Percentiles rank a stretch among this genome's conserved stretches.
phyloP scores from a whole-genome alignment of 2,329 filamentous ascomycete genomes.

The Dryadomyces quercus-mongolicae region DNA sequence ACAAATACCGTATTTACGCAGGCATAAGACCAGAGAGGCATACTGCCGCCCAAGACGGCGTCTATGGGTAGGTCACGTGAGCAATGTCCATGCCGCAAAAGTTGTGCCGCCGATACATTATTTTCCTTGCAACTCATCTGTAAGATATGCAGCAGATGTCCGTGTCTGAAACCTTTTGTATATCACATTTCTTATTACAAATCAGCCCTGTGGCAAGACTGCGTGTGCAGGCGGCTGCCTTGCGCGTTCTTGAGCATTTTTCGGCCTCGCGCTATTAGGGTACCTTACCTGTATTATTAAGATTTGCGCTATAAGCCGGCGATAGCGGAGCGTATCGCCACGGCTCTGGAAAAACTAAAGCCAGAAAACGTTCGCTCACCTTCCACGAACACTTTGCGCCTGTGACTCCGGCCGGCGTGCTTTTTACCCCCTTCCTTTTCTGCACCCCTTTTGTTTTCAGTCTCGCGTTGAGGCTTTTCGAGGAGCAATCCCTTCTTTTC shows the following conservation, averaged over 20 bases:
- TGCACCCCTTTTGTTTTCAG: not conserved
- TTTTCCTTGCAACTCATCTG: too few relatives aligned
- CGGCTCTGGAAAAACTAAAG: slow-evolving; percentile 3
- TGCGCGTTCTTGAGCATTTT: not conserved
- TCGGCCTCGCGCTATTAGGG: not conserved
- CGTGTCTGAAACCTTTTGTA: too few relatives aligned
- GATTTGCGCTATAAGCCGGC: slow-evolving; percentile 5
- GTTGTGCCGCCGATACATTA: too few relatives aligned
- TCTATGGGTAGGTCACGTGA: too few relatives aligned
- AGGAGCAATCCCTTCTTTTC: not conserved
- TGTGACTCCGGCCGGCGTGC: not conserved
- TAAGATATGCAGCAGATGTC: too few relatives aligned
- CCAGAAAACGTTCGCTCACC: slow-evolving; percentile 7
- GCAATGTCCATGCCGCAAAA: too few relatives aligned
- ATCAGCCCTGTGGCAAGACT: not conserved
- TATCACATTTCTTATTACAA: not conserved
- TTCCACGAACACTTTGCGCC: slow-evolving; percentile 7
- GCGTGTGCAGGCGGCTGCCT: slow-evolving; percentile 6
- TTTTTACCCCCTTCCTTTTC: not conserved
- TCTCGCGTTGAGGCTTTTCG: not conserved
- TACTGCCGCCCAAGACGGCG: too few relatives aligned
- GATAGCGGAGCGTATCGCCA: slow-evolving; percentile 9
- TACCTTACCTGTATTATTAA: slow-evolving; percentile 10
- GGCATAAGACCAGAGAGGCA: too few relatives aligned
- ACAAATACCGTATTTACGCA: too few relatives aligned